Evolutionary conservation across 2,329 filamentous ascomycete genomes (phyloP).

Genomic region (Bisporella sp.): DNA sequence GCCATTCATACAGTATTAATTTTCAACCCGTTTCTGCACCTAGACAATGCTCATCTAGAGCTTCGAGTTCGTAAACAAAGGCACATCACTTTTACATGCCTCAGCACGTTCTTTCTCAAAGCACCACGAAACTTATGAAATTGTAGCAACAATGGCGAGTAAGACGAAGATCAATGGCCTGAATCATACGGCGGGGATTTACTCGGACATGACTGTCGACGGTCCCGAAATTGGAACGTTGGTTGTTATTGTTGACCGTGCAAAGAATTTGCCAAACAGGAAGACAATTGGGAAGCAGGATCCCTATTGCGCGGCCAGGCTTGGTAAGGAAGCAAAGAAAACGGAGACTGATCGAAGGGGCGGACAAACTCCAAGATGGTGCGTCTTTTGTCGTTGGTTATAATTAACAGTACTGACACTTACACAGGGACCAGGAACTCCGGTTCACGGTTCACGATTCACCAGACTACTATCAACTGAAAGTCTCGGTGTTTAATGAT

Average conservation of each 20-base stretch:
- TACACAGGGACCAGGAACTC: conserved; percentile 85
- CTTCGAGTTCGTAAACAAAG: background rate
- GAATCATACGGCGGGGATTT: conserved; percentile 85
- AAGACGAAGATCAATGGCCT: conserved; percentile 48
- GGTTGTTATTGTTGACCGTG: conserved; percentile 85
- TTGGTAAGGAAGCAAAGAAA: conserved; percentile 97
- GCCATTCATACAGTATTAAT: background rate
- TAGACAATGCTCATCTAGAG: background rate
- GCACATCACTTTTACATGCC: background rate
- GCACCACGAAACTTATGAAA: background rate
- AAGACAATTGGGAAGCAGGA: conserved; percentile 99
- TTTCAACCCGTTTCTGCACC: background rate
- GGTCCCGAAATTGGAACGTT: conserved; percentile 90
- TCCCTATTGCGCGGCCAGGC: conserved; percentile 86
- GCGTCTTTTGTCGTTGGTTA: conserved; percentile 28
- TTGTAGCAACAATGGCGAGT: conserved; percentile 37
- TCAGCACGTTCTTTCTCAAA: background rate
- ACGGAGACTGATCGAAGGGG: conserved; percentile 90
- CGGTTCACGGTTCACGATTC: conserved; percentile 95
- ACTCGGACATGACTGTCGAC: conserved; percentile 87
- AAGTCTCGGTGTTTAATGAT: conserved; percentile 94
- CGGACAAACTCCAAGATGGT: conserved; percentile 95
- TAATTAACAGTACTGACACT: conserved; percentile 10
- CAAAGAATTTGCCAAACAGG: conserved; percentile 93
- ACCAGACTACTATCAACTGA: conserved; percentile 90